Evolutionary conservation across 495 filamentous ascomycete species (phyloP).

Genomic region (Hamigera avellanea): DNA sequence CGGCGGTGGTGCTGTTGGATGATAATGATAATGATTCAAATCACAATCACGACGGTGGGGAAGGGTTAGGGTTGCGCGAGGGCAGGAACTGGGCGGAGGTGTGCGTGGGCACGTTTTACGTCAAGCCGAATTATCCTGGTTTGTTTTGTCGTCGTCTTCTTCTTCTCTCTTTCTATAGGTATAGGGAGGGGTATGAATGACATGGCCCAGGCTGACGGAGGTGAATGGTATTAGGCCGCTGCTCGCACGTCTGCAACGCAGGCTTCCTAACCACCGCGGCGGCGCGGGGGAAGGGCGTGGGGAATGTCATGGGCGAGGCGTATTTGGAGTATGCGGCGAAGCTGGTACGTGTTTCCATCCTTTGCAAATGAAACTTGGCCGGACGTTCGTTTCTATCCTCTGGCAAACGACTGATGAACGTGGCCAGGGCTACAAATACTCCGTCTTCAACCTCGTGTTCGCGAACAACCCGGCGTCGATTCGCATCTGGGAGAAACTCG

Average conservation of each 20-base stretch:
- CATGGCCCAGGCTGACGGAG: too few relatives aligned
- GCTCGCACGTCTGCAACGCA: conserved; percentile 79
- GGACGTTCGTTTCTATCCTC: background rate
- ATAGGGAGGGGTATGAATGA: too few relatives aligned
- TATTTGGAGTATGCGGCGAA: conserved; percentile 90
- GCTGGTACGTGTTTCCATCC: conserved; percentile 41
- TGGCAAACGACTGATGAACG: too few relatives aligned
- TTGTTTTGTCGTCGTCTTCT: conserved; percentile 36
- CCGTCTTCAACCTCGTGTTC: conserved; percentile 97
- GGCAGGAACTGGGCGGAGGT: conserved; percentile 67
- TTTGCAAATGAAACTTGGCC: background rate
- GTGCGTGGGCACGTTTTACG: conserved; percentile 91
- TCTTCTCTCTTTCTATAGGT: conserved; percentile 1
- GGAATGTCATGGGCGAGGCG: conserved; percentile 77
- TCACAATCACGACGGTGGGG: conserved; percentile 15
- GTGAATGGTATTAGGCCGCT: conserved; percentile 22
- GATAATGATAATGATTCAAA: conserved; percentile 42
- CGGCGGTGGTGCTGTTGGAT: conserved; percentile 72
- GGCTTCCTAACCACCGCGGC: conserved; percentile 83
- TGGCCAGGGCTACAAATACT: conserved; percentile 79
- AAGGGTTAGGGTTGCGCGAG: conserved; percentile 15
- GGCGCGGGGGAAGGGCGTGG: conserved; percentile 77
- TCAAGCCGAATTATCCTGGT: conserved; percentile 97
- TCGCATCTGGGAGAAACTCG: conserved; percentile 90
- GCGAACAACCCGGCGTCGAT: conserved; percentile 92